Conservation (phyloP, 148 eudicot species). For the Silene latifolia region DNA sequence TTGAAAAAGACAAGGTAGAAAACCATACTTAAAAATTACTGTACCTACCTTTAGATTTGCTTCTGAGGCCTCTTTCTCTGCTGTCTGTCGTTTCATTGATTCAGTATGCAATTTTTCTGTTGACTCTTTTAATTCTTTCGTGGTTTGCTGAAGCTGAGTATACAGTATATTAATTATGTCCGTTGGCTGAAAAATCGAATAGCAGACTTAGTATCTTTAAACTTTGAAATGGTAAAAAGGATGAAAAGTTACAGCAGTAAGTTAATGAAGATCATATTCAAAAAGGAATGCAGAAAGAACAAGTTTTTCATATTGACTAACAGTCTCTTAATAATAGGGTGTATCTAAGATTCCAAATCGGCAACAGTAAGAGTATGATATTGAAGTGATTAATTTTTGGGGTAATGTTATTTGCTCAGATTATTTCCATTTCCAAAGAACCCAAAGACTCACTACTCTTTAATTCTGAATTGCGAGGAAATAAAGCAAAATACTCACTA, state of each 20-base stretch:
- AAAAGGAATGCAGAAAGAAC: background rate
- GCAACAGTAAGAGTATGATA: background rate
- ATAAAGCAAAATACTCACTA: too few species aligned
- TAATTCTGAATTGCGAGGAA: too few species aligned
- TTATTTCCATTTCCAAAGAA: too few species aligned
- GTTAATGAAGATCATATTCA: background rate
- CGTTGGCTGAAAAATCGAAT: conserved; percentile 3
- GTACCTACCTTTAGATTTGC: conserved; percentile 7
- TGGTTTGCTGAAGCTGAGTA: background rate
- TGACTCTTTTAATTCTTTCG: background rate
- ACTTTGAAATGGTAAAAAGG: background rate
- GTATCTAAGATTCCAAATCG: too few species aligned
- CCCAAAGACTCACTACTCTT: too few species aligned
- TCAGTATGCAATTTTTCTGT: background rate
- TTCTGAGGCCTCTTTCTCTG: conserved; percentile 12
- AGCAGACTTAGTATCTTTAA: background rate
- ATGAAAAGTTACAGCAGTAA: background rate
- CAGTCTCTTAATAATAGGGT: background rate
- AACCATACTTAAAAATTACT: background rate
- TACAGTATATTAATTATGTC: background rate
- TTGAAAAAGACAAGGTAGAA: background rate
- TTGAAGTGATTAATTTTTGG: background rate
- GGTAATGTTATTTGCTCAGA: too few species aligned
- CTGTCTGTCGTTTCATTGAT: background rate
- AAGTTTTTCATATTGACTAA: background rate